A percentile compares a stretch with the other conserved stretches of the same genome.
Evolutionary conservation across 2,329 filamentous ascomycete genomes (phyloP).

Genomic region (Fusarium sp.): DNA sequence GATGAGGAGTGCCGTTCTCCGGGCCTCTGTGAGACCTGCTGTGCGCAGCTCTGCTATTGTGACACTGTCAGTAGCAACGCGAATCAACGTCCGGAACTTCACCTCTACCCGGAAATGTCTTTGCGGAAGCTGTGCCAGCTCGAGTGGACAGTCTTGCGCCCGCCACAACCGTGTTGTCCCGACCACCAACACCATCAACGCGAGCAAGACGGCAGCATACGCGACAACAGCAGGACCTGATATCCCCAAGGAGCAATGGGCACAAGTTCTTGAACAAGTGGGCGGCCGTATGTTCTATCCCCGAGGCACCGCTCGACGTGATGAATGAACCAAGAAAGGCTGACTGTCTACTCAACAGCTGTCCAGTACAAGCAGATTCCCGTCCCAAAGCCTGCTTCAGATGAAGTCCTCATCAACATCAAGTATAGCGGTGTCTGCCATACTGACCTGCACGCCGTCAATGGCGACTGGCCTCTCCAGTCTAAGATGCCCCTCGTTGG

Average conservation of each 20-base stretch:
- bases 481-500: constrained; percentile 86
- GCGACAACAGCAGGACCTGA: constrained; percentile 44
- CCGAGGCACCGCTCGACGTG: not conserved
- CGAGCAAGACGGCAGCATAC: constrained; percentile 33
- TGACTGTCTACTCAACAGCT: constrained; percentile 52
- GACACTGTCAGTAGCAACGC: constrained; percentile 22
- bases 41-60: constrained; percentile 26
- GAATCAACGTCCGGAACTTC: constrained; percentile 24
- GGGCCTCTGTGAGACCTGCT: constrained; percentile 13
- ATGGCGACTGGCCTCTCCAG: constrained; percentile 85
- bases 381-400: constrained; percentile 80
- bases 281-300: constrained; percentile 66
- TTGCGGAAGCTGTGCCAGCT: constrained; percentile 28
- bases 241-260: constrained; percentile 86
- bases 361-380: constrained; percentile 81
- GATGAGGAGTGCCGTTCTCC: constrained; percentile 33
- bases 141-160: constrained; percentile 25
- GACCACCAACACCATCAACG: constrained; percentile 14
- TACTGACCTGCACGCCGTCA: constrained; percentile 80
- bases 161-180: constrained; percentile 22
- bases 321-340: not conserved
- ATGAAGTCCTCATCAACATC: constrained; percentile 89
- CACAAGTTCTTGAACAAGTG: constrained; percentile 83
- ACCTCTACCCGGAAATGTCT: constrained; percentile 28
- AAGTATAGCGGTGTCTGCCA: constrained; percentile 91